phyloP scores from a whole-genome alignment of 176 grass and related monocot genomes.

The Alloteropsis semialata region DNA sequence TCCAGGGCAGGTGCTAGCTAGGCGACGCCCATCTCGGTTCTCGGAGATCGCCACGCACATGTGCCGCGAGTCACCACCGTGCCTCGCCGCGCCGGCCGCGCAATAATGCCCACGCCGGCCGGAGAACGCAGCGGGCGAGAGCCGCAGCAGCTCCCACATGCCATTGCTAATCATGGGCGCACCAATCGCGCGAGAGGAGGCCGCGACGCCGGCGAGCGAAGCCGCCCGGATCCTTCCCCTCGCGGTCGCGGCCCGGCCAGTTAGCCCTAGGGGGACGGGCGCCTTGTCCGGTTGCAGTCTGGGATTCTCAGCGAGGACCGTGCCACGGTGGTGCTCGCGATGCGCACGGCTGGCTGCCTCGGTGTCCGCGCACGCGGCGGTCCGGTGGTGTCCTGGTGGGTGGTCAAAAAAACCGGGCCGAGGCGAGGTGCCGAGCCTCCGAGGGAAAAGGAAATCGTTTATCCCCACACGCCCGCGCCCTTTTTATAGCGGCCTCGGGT shows the following conservation, averaged over 20 bases:
- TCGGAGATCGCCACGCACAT: constrained; percentile 27
- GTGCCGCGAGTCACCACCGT: background rate
- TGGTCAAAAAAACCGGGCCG: background rate
- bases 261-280: background rate
- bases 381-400: background rate
- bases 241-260: background rate
- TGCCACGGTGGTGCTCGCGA: constrained; percentile 1
- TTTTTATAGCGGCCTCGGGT: constrained; percentile 42
- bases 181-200: background rate
- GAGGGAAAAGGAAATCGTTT: background rate
- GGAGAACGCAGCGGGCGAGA: background rate
- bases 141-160: constrained; percentile 20
- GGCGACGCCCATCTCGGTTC: constrained; percentile 17
- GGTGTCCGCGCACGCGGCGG: constrained; percentile 1
- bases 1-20: constrained; percentile 20
- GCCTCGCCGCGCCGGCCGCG: background rate
- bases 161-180: constrained; percentile 10
- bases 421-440: too few relatives aligned
- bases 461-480: constrained; percentile 25
- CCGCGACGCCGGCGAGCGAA: background rate
- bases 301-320: background rate
- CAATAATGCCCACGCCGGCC: constrained; percentile 19
- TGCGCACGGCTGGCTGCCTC: constrained; percentile 17
- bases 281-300: constrained; percentile 19
- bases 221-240: constrained; percentile 12